Percentiles rank a stretch among this genome's conserved stretches.
phyloP scores from a whole-genome alignment of 2,329 filamentous ascomycete genomes.

The Aspergillus piperis region DNA sequence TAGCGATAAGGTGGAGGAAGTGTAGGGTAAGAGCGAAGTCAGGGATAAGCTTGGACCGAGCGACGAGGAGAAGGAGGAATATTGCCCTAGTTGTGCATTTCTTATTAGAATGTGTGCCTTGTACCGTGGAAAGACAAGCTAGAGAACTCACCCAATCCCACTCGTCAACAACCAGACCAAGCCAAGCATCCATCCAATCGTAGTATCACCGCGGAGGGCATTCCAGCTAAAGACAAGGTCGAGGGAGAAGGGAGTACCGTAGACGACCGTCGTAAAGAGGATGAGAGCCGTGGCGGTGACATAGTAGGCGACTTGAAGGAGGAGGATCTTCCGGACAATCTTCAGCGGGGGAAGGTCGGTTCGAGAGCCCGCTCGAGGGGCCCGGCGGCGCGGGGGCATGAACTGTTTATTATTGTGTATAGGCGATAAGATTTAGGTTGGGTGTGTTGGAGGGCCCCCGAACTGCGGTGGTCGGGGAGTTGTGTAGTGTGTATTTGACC shows the following conservation, averaged over 20 bases:
- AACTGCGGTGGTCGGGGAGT: neutral
- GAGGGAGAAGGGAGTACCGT: constrained; percentile 60
- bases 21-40: constrained; percentile 93
- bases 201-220: constrained; percentile 65
- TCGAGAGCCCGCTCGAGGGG: constrained; percentile 65
- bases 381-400: constrained; percentile 55
- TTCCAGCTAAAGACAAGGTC: constrained; percentile 66
- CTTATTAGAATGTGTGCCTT: neutral
- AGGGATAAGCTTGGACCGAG: constrained; percentile 88
- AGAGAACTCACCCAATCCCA: constrained; percentile 59
- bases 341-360: constrained; percentile 67
- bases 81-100: constrained; percentile 58
- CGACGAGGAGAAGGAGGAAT: constrained; percentile 78
- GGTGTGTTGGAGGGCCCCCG: neutral
- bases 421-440: neutral
- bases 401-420: constrained; percentile 23
- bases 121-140: too few species aligned
- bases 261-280: constrained; percentile 67
- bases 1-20: constrained; percentile 75
- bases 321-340: constrained; percentile 66
- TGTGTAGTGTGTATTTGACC: neutral
- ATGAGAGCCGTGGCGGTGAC: constrained; percentile 62
- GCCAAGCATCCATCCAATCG: constrained; percentile 68
- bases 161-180: constrained; percentile 68
- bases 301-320: constrained; percentile 68